Base-by-base conservation (phyloP, 768 basidiomycete genomes). In the Russula vinacea region DNA sequence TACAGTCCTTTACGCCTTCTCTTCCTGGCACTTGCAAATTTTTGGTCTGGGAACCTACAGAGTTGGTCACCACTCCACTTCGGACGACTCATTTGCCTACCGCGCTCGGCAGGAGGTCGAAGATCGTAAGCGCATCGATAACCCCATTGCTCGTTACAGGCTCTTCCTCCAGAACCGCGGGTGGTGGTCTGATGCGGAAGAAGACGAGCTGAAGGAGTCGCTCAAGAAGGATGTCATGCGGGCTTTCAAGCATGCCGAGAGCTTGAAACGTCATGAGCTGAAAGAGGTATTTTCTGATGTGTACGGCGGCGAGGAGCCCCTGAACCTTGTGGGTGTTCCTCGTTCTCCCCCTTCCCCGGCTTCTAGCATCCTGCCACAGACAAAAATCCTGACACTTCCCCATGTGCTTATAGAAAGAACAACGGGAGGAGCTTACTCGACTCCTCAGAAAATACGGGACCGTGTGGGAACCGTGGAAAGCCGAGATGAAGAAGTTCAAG, bases 51-150 rank as follows among this genome's bases (percentile, higher is more conserved):
- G 40, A 62, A 62, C 47, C 19, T 44, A 53, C 71, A 90, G 89
- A 32, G 88, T 97, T 14, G 90, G 94, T n/a, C 94, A 98, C 72
- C 93, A 95, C 73, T 93, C 91, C 19, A 95, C 92, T 0, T 96
- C 94, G 11, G 95, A 98, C 70, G 94, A 98, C 74, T 95, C 93
- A 5, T 95, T 91, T 70, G 94, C 94, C 24, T 98, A 98, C 74
- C 86, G 94, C 45, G 82, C 90, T 1, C 83, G 90, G 22, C 83
- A 91, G 61, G 95, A 96, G 71, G 95, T 97, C 35, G 92, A 96
- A 75, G 89, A 94, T 69, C 84, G 89, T 71, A 94, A 92, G 76
- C 87, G 90, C 37, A 85, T 97, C 61, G 92, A 96, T 66, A 94
- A 95, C 72, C 94, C 94, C 2, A 84, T 94, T 62, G 80, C 81